phyloP scores from a whole-genome alignment of 176 grass and related monocot species.

The Musa beccarii region DNA sequence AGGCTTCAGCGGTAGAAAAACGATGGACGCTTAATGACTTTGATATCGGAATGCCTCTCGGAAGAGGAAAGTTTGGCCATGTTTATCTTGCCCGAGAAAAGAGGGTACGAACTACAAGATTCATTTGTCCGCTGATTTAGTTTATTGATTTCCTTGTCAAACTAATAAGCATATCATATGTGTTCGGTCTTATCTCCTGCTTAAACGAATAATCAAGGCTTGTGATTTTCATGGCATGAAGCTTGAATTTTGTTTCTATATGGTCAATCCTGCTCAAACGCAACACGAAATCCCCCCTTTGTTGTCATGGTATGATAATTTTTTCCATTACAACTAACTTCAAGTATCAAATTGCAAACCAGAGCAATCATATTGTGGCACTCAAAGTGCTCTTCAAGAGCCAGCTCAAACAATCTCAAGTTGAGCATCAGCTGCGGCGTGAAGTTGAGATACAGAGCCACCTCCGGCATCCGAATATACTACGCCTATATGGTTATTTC shows the following conservation, averaged over 20 bases:
- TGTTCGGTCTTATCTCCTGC: not conserved
- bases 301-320: not conserved
- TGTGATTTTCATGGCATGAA: not conserved
- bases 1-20: slow-evolving; percentile 41
- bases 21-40: slow-evolving; percentile 72
- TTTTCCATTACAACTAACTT: not conserved
- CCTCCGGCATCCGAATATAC: slow-evolving; percentile 69
- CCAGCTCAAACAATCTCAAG: slow-evolving; percentile 79
- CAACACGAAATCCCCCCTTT: not conserved
- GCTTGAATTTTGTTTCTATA: not conserved
- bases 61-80: slow-evolving; percentile 93
- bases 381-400: slow-evolving; percentile 98
- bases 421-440: slow-evolving; percentile 76
- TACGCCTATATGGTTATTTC: slow-evolving; percentile 84
- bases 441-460: slow-evolving; percentile 95
- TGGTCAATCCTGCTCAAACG: not conserved
- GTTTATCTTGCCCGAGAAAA: slow-evolving; percentile 91
- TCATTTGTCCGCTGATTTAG: not conserved
- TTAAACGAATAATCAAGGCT: not conserved
- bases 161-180: too few relatives aligned
- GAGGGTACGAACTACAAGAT: slow-evolving; percentile 29
- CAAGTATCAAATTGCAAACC: slow-evolving; percentile 6
- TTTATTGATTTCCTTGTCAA: not conserved
- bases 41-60: slow-evolving; percentile 75
- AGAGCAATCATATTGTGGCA: slow-evolving; percentile 84